These are phyloP conservation scores for Alternaria triticimaculans DNA, from an alignment of 2,329 filamentous ascomycete species.

Conservation along the genomic window DNA sequence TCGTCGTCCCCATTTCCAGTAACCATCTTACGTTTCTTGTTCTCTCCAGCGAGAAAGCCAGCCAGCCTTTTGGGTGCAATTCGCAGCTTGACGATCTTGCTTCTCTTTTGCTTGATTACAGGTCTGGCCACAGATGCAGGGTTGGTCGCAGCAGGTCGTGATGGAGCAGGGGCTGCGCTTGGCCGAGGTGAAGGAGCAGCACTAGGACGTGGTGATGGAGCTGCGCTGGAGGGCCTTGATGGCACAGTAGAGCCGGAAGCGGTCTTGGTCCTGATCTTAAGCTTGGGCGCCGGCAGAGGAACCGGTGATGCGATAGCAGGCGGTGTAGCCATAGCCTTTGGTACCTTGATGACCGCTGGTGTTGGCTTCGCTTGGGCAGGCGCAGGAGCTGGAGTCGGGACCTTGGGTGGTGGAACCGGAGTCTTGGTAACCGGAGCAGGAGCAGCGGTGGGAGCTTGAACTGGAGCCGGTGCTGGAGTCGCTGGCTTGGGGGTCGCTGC, in stretches of 20 bases:
- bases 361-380: constrained; percentile 12
- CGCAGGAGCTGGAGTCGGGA: constrained; percentile 12
- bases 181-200: constrained; percentile 21
- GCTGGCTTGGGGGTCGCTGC: constrained; percentile 19
- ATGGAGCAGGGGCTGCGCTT: constrained; percentile 5
- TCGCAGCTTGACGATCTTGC: constrained; percentile 35
- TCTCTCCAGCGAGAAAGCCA: constrained; percentile 14
- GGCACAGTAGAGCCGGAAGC: constrained; percentile 16
- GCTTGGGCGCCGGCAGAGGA: constrained; percentile 31
- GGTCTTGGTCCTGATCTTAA: constrained; percentile 38
- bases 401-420: constrained; percentile 9
- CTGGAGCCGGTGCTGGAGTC: constrained; percentile 5
- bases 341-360: constrained; percentile 22
- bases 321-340: constrained; percentile 24
- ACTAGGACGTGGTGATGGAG: constrained; percentile 22
- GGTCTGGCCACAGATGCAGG: constrained; percentile 12
- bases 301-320: constrained; percentile 34
- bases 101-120: constrained; percentile 27
- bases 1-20: constrained; percentile 20
- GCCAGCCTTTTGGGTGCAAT: constrained; percentile 25
- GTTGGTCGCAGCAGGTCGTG: constrained; percentile 5
- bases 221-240: constrained; percentile 17
- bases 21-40: constrained; percentile 33
- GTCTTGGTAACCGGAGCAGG: not conserved
- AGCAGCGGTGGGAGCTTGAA: constrained; percentile 1